A percentile compares a stretch with the other conserved stretches of the same genome.
phyloP scores from a whole-genome alignment of 768 basidiomycete genomes.

The Xanthoconium stramineum region DNA sequence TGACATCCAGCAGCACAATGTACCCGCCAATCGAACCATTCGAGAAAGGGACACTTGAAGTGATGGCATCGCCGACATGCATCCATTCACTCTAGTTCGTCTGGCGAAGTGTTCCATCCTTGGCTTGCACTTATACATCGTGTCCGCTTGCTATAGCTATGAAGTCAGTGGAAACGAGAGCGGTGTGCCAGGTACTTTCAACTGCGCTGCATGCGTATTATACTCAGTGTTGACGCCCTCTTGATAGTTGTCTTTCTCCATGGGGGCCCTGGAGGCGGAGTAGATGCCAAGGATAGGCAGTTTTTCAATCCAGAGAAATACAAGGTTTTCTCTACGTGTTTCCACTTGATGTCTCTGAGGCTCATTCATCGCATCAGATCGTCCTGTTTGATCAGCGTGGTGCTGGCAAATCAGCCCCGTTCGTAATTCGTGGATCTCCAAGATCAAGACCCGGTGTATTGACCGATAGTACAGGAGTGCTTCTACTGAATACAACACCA shows the following conservation, averaged over 20 bases:
- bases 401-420: conserved; percentile 83
- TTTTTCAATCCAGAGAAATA: conserved; percentile 88
- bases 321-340: conserved; percentile 45
- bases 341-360: not conserved
- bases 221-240: not conserved
- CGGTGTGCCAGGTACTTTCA: conserved; percentile 62
- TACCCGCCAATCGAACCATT: conserved; percentile 70
- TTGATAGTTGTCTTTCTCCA: conserved; percentile 73
- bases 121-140: not conserved
- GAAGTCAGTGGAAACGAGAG: conserved; percentile 77
- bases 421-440: conserved; percentile 26
- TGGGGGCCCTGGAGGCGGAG: conserved; percentile 83
- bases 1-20: conserved; percentile 36
- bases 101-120: conserved; percentile 7
- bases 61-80: conserved; percentile 45
- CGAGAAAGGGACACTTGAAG: conserved; percentile 61
- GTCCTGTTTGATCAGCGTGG: conserved; percentile 90
- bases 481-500: conserved; percentile 82
- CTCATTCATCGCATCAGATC: conserved; percentile 45
- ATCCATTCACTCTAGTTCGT: conserved; percentile 74
- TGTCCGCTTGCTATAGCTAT: conserved; percentile 47
- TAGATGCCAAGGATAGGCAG: conserved; percentile 59
- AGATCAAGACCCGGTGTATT: conserved; percentile 1
- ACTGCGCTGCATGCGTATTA: not conserved
- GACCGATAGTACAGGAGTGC: conserved; percentile 51